Percentiles rank a stretch among this genome's conserved stretches.
These are phyloP conservation scores for Colletotrichum magnum DNA, from an alignment of 2,329 filamentous ascomycete species.

Conservation along the genomic window DNA sequence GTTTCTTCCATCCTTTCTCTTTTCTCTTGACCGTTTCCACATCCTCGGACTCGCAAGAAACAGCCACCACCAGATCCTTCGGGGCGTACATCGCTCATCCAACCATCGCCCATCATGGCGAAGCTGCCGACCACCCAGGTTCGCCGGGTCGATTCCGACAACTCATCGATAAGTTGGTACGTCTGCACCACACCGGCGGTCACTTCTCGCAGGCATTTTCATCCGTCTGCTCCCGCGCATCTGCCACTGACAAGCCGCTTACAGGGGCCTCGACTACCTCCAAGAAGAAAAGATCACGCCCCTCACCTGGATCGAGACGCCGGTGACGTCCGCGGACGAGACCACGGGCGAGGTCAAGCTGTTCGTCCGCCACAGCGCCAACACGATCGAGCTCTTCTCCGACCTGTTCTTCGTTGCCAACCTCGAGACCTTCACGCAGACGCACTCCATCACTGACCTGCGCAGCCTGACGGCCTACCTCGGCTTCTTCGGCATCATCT, in stretches of 20 bases:
- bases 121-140: constrained; percentile 34
- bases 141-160: constrained; percentile 28
- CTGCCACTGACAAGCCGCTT: neutral
- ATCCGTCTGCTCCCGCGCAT: neutral
- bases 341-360: constrained; percentile 30
- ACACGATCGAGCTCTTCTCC: constrained; percentile 70
- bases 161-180: constrained; percentile 26
- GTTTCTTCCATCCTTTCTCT: constrained; percentile 1
- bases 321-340: constrained; percentile 17
- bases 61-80: neutral
- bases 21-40: neutral
- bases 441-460: constrained; percentile 67
- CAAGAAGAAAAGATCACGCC: constrained; percentile 38
- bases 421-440: constrained; percentile 68
- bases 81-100: constrained; percentile 5
- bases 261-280: constrained; percentile 37
- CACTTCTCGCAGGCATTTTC: neutral
- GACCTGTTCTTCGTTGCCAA: constrained; percentile 74
- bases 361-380: constrained; percentile 57
- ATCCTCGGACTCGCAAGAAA: constrained; percentile 29
- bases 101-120: constrained; percentile 23
- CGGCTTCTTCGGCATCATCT: constrained; percentile 68
- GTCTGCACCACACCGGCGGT: neutral
- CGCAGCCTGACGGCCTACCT: constrained; percentile 57
- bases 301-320: constrained; percentile 38